Evolutionary conservation across 371 early-diverging fungal species (phyloP).

Genomic region (Circinella minor): DNA sequence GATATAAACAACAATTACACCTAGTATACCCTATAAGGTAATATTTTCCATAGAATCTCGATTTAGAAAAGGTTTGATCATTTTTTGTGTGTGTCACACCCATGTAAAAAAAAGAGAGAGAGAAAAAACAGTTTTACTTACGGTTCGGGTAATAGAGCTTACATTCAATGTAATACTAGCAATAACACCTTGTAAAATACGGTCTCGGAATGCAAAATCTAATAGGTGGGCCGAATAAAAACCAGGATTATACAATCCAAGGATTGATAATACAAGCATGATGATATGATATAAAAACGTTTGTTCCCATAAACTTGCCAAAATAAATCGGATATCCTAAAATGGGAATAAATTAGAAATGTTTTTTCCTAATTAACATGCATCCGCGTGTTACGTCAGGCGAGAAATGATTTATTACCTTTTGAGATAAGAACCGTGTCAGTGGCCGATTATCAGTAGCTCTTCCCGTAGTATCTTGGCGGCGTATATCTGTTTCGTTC

Average conservation of each 20-base stretch:
- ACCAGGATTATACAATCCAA: conserved; percentile 46
- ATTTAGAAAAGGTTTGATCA: too few species aligned
- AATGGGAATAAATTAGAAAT: not conserved
- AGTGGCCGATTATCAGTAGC: conserved; percentile 13
- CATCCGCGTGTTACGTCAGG: not conserved
- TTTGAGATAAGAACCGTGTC: conserved; percentile 5
- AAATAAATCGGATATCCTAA: conserved; percentile 17
- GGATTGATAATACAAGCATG: conserved; percentile 43
- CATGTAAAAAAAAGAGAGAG: too few species aligned
- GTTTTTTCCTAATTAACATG: not conserved
- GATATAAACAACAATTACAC: conserved; percentile 60
- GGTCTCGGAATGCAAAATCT: conserved; percentile 65
- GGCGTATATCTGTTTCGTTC: not conserved
- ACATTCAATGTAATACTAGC: conserved; percentile 60
- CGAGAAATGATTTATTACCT: not conserved
- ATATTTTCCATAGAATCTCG: not conserved
- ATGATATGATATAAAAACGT: conserved; percentile 44
- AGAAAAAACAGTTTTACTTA: conserved; percentile 8
- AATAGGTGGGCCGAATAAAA: conserved; percentile 56
- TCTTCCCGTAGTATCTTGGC: not conserved
- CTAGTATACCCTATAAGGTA: conserved; percentile 35
- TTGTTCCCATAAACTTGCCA: conserved; percentile 33
- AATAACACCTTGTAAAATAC: conserved; percentile 64
- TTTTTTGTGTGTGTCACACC: too few species aligned
- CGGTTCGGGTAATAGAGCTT: conserved; percentile 56